Conservation (phyloP, 1,139 yeast species). For the Suhomyces ambrosiae region DNA sequence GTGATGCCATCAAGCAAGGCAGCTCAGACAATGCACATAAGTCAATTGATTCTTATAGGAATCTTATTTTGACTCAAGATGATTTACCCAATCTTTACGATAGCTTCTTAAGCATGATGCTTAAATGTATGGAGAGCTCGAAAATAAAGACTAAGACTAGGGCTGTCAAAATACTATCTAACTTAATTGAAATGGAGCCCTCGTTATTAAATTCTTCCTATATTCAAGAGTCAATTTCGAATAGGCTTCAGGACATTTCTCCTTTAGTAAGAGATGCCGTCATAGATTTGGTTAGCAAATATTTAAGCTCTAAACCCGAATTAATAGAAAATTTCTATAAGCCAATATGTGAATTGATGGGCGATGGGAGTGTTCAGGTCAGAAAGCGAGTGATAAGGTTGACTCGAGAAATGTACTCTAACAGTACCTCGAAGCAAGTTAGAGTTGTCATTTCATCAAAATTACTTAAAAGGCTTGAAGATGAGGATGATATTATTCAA, state of each 20-base stretch:
- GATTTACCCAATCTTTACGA: slow-evolving; percentile 51
- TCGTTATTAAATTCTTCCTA: slow-evolving; percentile 48
- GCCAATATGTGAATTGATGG: slow-evolving; percentile 50
- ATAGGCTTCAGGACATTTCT: slow-evolving; percentile 58
- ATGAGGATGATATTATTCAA: slow-evolving; percentile 65
- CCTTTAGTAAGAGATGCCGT: slow-evolving; percentile 78
- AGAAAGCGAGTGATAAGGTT: slow-evolving; percentile 63
- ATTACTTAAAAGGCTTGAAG: slow-evolving; percentile 59
- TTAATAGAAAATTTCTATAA: slow-evolving; percentile 50
- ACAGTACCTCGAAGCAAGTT: slow-evolving; percentile 32
- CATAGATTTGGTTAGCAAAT: slow-evolving; percentile 63
- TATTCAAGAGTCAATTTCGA: slow-evolving; percentile 55
- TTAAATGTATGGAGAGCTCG: slow-evolving; percentile 50
- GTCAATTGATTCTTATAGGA: slow-evolving; percentile 14
- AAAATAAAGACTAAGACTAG: slow-evolving; percentile 65
- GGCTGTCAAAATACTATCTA: slow-evolving; percentile 59
- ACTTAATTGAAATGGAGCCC: slow-evolving; percentile 52
- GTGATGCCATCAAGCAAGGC: not conserved
- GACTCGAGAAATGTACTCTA: slow-evolving; percentile 49
- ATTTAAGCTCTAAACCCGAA: slow-evolving; percentile 46
- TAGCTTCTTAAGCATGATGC: slow-evolving; percentile 51
- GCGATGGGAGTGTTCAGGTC: slow-evolving; percentile 66
- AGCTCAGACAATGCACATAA: slow-evolving; percentile 17
- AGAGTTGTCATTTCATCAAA: slow-evolving; percentile 50
- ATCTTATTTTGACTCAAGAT: slow-evolving; percentile 28